These are phyloP conservation scores for Trichoderma sp. DNA, from an alignment of 2,329 filamentous ascomycete genomes.

Conservation along the genomic window DNA sequence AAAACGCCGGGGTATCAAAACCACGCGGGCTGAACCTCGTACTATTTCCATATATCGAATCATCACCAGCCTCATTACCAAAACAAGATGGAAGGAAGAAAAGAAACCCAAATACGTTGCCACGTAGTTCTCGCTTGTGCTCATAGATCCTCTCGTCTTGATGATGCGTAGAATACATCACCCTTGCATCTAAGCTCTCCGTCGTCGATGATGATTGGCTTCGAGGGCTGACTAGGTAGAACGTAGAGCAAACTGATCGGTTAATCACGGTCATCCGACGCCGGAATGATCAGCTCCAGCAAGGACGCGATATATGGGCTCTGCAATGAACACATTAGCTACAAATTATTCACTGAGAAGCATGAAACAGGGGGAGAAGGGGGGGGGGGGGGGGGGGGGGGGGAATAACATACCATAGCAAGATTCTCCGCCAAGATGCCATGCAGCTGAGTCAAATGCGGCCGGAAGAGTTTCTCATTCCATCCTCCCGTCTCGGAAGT, in stretches of 20 bases:
- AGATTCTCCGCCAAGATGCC: conserved; percentile 69
- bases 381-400: too few species aligned
- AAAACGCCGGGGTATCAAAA: conserved; percentile 22
- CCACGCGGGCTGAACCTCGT: conserved; percentile 10
- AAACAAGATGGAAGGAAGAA: background rate
- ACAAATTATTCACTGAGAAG: background rate
- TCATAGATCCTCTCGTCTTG: background rate
- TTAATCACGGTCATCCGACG: conserved; percentile 26
- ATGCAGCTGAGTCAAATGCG: conserved; percentile 61
- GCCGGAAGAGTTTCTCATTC: conserved; percentile 66
- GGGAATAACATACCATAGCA: conserved; percentile 47
- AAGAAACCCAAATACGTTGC: background rate
- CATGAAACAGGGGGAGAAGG: too few species aligned
- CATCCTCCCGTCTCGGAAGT: conserved; percentile 52
- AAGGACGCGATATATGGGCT: conserved; percentile 41
- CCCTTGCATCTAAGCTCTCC: too few species aligned
- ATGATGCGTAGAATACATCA: background rate
- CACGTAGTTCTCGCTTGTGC: background rate
- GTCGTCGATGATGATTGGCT: background rate
- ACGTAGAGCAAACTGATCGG: background rate
- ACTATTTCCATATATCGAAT: conserved; percentile 5
- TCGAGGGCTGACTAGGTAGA: background rate
- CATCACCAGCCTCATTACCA: background rate
- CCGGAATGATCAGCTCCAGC: conserved; percentile 36
- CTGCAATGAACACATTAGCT: conserved; percentile 24